These are phyloP conservation scores for Cytospora chrysosperma DNA, from an alignment of 2,329 filamentous ascomycete species.

Conservation along the genomic window DNA sequence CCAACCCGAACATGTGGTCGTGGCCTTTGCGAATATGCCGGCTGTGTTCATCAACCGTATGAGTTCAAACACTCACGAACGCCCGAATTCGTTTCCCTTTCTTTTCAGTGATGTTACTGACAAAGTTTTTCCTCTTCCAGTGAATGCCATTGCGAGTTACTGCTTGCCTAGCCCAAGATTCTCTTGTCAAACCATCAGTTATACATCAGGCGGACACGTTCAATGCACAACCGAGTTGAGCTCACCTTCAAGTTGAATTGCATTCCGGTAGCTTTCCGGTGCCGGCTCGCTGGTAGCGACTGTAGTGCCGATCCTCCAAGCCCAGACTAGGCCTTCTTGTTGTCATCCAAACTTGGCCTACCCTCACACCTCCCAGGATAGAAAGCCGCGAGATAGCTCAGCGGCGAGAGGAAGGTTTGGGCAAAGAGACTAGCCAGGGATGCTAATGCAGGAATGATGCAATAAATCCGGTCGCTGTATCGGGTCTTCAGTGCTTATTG, in stretches of 20 bases:
- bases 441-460: neutral
- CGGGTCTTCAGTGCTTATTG: slow-evolving; percentile 39
- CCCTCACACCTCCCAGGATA: neutral
- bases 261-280: neutral
- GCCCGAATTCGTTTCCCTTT: no score
- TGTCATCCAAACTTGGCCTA: neutral
- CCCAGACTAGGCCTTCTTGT: neutral
- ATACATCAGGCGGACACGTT: no score
- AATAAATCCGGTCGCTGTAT: neutral
- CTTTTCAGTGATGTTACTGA: no score
- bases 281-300: neutral
- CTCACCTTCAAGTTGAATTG: neutral
- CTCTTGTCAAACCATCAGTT: no score
- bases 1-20: no score
- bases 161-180: no score
- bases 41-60: no score
- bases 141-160: no score
- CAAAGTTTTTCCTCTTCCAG: no score
- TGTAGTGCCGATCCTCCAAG: neutral
- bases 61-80: no score
- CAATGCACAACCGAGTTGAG: neutral
- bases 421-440: neutral
- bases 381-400: neutral
- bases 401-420: neutral
- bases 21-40: no score